These are phyloP conservation scores for Dittrichia graveolens DNA, from an alignment of 129 eudicot genomes.

Conservation along the genomic window DNA sequence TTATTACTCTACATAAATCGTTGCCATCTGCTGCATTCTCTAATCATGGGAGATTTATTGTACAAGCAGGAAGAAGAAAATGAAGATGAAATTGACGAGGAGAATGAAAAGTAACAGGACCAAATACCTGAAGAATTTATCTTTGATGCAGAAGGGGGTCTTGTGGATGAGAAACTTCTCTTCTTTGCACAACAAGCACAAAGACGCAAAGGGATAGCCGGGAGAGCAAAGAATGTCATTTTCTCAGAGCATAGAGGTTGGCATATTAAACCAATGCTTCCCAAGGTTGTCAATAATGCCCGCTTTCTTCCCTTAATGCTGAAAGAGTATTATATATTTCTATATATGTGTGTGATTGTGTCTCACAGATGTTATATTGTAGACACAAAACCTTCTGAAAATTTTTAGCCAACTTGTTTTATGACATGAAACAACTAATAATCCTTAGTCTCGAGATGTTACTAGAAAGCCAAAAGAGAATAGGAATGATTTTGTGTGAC, in stretches of 20 bases:
- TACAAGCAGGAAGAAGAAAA: conserved; percentile 55
- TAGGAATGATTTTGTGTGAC: no score
- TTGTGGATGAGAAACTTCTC: conserved; percentile 97
- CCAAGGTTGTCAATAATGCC: conserved; percentile 47
- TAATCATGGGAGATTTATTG: conserved; percentile 19
- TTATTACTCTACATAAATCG: conserved; percentile 4
- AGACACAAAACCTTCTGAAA: no score
- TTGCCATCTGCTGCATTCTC: conserved; percentile 15
- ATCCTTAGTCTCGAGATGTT: not conserved
- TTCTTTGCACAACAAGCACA: conserved; percentile 99
- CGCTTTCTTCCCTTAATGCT: no score
- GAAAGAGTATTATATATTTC: no score
- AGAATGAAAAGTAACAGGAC: conserved; percentile 82
- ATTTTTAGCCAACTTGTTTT: not conserved
- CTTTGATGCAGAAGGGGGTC: conserved; percentile 97
- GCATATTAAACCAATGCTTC: conserved; percentile 96
- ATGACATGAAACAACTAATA: conserved; percentile 5
- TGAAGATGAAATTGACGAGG: conserved; percentile 63
- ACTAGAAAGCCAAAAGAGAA: not conserved
- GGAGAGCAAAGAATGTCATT: conserved; percentile 95
- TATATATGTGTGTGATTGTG: no score
- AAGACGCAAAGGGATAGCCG: conserved; percentile 85
- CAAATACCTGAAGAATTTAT: conserved; percentile 95
- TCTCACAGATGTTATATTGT: no score
- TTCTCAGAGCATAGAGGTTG: conserved; percentile 98